These are phyloP conservation scores for Neonectria ditissima DNA, from an alignment of 2,329 filamentous ascomycete species.

Conservation along the genomic window DNA sequence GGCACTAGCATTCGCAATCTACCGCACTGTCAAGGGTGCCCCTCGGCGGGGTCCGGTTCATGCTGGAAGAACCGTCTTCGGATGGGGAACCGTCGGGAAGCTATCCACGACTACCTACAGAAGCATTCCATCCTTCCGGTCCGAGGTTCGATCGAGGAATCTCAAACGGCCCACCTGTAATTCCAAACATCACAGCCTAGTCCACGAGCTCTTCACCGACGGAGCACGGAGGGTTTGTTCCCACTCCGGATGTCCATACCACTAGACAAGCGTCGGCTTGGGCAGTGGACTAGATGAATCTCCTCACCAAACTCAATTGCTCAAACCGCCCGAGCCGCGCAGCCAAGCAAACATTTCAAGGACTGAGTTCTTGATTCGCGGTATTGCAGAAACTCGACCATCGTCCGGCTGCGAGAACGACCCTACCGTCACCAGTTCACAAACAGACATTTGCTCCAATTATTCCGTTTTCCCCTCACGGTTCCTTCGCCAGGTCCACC, in stretches of 20 bases:
- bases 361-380: constrained; percentile 1
- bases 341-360: background rate
- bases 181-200: background rate
- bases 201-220: constrained; percentile 3
- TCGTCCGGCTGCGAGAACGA: background rate
- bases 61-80: constrained; percentile 13
- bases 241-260: constrained; percentile 1
- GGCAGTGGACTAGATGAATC: background rate
- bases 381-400: background rate
- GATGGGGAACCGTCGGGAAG: constrained; percentile 9
- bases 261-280: constrained; percentile 15
- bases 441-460: background rate
- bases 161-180: constrained; percentile 6
- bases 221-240: constrained; percentile 13
- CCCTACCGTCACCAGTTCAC: background rate
- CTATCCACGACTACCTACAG: background rate
- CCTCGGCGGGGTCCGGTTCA: constrained; percentile 7
- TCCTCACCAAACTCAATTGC: constrained; percentile 8
- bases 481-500: constrained; percentile 13
- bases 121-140: background rate
- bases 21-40: constrained; percentile 11
- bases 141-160: constrained; percentile 2
- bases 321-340: background rate
- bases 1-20: constrained; percentile 12
- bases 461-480: background rate